These are phyloP conservation scores for Termitomyces sp. DNA, from an alignment of 768 basidiomycete species.

Conservation along the genomic window DNA sequence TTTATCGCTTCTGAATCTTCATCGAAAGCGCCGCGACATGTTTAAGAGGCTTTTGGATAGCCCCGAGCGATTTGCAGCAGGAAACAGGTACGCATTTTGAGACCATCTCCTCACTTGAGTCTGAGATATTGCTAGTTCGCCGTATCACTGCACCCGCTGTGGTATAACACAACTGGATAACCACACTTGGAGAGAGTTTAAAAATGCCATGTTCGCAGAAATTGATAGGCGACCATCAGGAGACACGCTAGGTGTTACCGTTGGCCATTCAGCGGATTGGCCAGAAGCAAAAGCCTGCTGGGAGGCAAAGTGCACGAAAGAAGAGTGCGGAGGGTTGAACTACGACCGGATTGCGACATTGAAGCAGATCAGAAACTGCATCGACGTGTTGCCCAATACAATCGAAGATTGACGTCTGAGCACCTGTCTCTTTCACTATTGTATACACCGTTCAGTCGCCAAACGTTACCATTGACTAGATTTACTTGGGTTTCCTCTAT, in stretches of 20 bases:
- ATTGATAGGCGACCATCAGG: constrained; percentile 56
- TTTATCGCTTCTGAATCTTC: constrained; percentile 51
- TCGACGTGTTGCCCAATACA: constrained; percentile 43
- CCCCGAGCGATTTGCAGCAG: constrained; percentile 52
- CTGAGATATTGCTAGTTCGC: constrained; percentile 16
- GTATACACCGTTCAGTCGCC: neutral
- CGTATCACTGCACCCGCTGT: constrained; percentile 49
- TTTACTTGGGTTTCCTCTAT: neutral
- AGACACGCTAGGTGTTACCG: constrained; percentile 35
- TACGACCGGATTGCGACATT: constrained; percentile 58
- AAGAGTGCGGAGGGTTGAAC: constrained; percentile 45
- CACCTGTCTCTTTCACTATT: neutral
- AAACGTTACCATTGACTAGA: neutral
- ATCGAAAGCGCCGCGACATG: constrained; percentile 44
- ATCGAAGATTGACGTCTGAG: constrained; percentile 22
- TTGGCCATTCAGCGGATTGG: constrained; percentile 49
- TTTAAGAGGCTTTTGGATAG: constrained; percentile 49
- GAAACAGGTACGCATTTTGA: constrained; percentile 30
- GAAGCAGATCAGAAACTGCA: constrained; percentile 50
- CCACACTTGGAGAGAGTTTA: constrained; percentile 56
- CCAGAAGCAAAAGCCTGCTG: constrained; percentile 56
- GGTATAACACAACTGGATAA: constrained; percentile 49
- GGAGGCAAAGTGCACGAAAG: constrained; percentile 49
- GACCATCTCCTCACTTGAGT: neutral
- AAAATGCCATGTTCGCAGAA: constrained; percentile 49